Percentiles rank a stretch among this genome's conserved stretches.
Conservation (phyloP, 805 yeast genomes). For the Kockiozyma suomiensis region DNA sequence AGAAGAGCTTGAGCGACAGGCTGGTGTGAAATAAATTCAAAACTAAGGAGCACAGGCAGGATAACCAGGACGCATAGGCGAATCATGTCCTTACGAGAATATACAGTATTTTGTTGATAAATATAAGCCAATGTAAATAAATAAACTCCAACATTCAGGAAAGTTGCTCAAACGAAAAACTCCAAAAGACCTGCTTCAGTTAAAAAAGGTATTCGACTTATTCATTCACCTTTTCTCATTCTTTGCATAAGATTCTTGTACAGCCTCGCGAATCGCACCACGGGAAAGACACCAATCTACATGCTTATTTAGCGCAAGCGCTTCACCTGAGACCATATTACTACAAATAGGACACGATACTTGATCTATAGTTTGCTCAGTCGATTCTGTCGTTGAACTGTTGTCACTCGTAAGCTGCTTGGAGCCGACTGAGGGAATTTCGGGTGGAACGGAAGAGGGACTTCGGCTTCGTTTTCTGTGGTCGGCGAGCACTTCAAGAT, state of each 20-base stretch:
- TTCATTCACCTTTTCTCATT: not conserved
- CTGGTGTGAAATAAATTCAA: not conserved
- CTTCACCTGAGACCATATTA: conserved; percentile 15
- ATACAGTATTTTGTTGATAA: not conserved
- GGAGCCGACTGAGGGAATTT: too few relatives aligned
- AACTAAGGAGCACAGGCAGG: too few relatives aligned
- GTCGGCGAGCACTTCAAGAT: not conserved
- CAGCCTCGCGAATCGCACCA: conserved; percentile 32
- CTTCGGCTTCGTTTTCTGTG: not conserved
- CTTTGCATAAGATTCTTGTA: conserved; percentile 20
- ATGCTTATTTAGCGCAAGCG: conserved; percentile 29
- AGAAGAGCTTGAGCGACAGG: conserved; percentile 58
- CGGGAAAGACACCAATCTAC: conserved; percentile 37
- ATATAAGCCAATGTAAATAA: not conserved
- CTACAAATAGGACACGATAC: conserved; percentile 36
- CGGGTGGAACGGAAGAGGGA: not conserved
- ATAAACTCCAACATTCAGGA: too few relatives aligned
- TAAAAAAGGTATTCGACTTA: too few relatives aligned
- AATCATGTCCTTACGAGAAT: too few relatives aligned
- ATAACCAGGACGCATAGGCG: too few relatives aligned
- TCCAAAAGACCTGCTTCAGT: too few relatives aligned
- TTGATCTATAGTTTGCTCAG: not conserved
- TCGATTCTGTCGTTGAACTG: too few relatives aligned
- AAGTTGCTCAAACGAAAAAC: too few relatives aligned
- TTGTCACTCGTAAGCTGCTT: too few relatives aligned